Evolutionary conservation across 331 rosid species (phyloP).

Genomic region (Arachis monticola): DNA sequence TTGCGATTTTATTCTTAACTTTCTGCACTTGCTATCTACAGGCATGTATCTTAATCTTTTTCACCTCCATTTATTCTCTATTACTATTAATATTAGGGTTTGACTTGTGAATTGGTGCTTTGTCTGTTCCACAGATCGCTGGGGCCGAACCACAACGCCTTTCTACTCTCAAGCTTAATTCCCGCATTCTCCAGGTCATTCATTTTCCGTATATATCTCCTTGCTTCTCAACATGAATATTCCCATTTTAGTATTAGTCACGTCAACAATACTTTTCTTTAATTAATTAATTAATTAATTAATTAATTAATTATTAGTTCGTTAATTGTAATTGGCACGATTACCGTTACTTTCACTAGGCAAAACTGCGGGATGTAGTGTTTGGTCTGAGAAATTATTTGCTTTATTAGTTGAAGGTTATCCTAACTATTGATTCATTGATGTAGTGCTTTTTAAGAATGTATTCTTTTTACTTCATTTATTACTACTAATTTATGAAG

Average conservation of each 20-base stretch:
- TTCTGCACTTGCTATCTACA: constrained; percentile 34
- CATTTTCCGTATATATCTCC: background rate
- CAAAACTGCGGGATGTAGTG: too few species aligned
- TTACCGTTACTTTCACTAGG: too few species aligned
- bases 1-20: constrained; percentile 33
- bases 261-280: too few species aligned
- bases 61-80: background rate
- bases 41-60: constrained; percentile 36
- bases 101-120: background rate
- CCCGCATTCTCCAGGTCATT: constrained; percentile 73
- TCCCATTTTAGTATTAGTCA: background rate
- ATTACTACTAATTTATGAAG: too few species aligned
- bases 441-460: too few species aligned
- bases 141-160: constrained; percentile 46
- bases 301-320: too few species aligned
- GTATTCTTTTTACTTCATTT: too few species aligned
- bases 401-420: too few species aligned
- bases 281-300: too few species aligned
- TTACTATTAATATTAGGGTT: background rate
- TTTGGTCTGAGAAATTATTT: too few species aligned
- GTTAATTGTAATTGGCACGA: too few species aligned
- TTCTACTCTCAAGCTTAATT: constrained; percentile 52
- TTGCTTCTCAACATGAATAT: background rate
- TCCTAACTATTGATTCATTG: too few species aligned
- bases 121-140: constrained; percentile 45